Base-by-base conservation (phyloP, 2,329 filamentous ascomycete genomes). In the Pseudonectria buxi region DNA sequence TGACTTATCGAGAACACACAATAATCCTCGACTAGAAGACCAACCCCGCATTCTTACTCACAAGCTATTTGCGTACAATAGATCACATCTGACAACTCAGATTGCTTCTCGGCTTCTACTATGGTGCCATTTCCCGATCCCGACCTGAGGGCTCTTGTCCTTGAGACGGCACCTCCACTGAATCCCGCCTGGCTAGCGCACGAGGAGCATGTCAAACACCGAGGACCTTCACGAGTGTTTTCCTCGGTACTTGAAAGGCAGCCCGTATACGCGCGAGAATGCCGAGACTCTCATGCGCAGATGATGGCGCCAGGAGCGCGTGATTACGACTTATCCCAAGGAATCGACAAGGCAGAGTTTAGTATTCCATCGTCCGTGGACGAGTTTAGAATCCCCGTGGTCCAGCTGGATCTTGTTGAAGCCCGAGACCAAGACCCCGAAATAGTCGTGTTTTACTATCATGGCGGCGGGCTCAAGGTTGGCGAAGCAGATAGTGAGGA, bases 401-500 rank as follows among this genome's bases (percentile, higher is more conserved):
- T 66, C 26, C 51, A 51, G 24, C 61, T 65, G 31, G 45, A 55
- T 24, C 45, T 49, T 6, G 36, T 32, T 7, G 32, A 41, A 3
- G 45, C 42, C 18, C 33, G 40, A 10, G 18, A 14, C 2, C 14
- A 36, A 3, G 30, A 39, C 1, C 42, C 50, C 0, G 47, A 55
- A 6, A 40, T 53, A 4, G 41, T 63, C 6, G 48, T 68, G 10
- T 43, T 72, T 13, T 72, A 71, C 48, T 67, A 65, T 44, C 69
- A 72, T 43, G 69, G 69, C 9, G 69, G 69, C 11, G 68, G 66
- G 0, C 52, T 73, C 3, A 51, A 53, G 18, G 64, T 72, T 24
- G 69, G 69, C 10, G 66, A 70, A 35, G 63, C 66, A 3, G 66
- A 71, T 41, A 69, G 63, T 40, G 69, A 73, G 46, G 68, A 73